phyloP scores from a whole-genome alignment of 2,329 filamentous ascomycete genomes.

The Trichoderma sp. region DNA sequence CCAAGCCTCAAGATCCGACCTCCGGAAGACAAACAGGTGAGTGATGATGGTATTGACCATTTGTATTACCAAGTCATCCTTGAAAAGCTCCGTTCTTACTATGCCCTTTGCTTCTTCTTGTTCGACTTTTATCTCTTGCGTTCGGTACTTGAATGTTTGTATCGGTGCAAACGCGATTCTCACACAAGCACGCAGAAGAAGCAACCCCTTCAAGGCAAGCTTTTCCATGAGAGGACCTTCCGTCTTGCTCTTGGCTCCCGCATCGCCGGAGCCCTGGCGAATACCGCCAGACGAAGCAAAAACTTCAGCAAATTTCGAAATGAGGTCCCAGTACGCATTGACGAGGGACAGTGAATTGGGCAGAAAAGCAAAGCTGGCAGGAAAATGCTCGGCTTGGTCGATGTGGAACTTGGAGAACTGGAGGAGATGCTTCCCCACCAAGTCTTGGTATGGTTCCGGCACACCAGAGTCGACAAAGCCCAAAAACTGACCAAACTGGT shows the following conservation, averaged over 20 bases:
- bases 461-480: conserved; percentile 61
- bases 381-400: conserved; percentile 78
- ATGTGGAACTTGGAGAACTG: conserved; percentile 92
- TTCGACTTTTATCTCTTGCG: conserved; percentile 74
- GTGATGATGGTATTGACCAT: conserved; percentile 85
- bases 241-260: conserved; percentile 52
- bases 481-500: conserved; percentile 78
- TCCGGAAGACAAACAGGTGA: conserved; percentile 84
- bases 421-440: conserved; percentile 83
- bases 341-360: conserved; percentile 79
- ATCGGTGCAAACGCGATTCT: conserved; percentile 81
- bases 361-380: conserved; percentile 80
- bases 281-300: conserved; percentile 67
- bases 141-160: conserved; percentile 83
- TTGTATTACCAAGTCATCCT: conserved; percentile 74
- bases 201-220: conserved; percentile 78
- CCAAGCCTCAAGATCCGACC: conserved; percentile 87
- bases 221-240: conserved; percentile 73
- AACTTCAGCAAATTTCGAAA: conserved; percentile 74
- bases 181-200: conserved; percentile 80
- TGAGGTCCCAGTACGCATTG: conserved; percentile 82
- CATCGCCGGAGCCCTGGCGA: conserved; percentile 48
- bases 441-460: conserved; percentile 57
- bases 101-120: conserved; percentile 69
- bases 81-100: conserved; percentile 75